phyloP scores from a whole-genome alignment of 768 basidiomycete genomes.

The Hebeloma cylindrosporum region DNA sequence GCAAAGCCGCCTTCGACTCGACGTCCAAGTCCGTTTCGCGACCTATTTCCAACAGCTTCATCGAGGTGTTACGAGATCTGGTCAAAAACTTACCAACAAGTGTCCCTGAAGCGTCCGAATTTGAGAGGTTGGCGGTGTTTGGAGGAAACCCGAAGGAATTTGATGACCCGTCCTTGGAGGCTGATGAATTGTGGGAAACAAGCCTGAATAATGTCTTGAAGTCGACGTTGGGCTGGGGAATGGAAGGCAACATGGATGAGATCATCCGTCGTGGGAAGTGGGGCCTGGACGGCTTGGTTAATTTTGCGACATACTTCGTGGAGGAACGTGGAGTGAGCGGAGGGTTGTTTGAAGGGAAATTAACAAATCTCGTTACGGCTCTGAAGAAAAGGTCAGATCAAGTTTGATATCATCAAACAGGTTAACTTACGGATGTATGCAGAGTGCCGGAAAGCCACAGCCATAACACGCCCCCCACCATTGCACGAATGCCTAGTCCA shows the following conservation, averaged over 20 bases:
- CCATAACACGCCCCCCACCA: no score
- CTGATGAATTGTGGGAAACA: constrained; percentile 26
- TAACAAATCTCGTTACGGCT: constrained; percentile 18
- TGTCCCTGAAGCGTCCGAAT: constrained; percentile 10
- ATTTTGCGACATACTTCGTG: constrained; percentile 24
- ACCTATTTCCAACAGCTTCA: not conserved
- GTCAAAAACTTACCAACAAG: constrained; percentile 7
- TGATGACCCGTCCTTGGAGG: constrained; percentile 8
- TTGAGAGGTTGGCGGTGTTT: constrained; percentile 13
- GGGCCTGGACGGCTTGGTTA: constrained; percentile 22
- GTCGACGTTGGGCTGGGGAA: constrained; percentile 21
- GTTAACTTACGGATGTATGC: not conserved
- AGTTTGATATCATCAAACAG: not conserved
- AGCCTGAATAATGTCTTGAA: constrained; percentile 21
- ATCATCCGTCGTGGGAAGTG: constrained; percentile 16
- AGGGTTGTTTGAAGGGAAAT: constrained; percentile 27
- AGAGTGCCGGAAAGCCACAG: not conserved
- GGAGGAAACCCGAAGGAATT: constrained; percentile 1
- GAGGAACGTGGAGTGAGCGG: constrained; percentile 17
- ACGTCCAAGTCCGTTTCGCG: not conserved
- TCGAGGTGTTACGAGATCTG: not conserved
- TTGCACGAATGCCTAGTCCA: no score
- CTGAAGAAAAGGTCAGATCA: constrained; percentile 6
- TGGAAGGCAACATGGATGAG: constrained; percentile 10
- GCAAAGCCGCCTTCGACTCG: not conserved